phyloP scores from a whole-genome alignment of 2,329 filamentous ascomycete species.

The Clonostachys chloroleuca region DNA sequence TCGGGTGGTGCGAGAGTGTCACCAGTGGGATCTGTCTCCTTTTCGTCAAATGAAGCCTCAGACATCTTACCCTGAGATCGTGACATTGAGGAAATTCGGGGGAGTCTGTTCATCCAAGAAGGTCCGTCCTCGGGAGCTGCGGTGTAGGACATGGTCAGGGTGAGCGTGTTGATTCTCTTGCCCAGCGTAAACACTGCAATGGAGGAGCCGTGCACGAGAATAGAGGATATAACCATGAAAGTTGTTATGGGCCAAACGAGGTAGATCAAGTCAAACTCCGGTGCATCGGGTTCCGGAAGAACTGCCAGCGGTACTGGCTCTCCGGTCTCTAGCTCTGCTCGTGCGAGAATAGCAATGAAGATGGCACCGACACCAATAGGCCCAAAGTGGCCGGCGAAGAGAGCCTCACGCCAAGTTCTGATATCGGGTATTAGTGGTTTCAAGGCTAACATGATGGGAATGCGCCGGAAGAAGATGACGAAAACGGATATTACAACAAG shows the following conservation, averaged over 20 bases:
- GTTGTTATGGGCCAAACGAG: constrained; percentile 95
- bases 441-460: constrained; percentile 86
- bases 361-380: constrained; percentile 97
- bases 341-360: constrained; percentile 87
- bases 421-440: constrained; percentile 95
- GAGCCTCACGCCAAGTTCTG: constrained; percentile 95
- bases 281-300: constrained; percentile 48
- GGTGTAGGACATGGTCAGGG: constrained; percentile 94
- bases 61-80: constrained; percentile 87
- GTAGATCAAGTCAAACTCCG: constrained; percentile 67
- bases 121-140: constrained; percentile 82
- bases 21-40: constrained; percentile 56
- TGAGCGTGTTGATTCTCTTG: constrained; percentile 96
- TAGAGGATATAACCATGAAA: constrained; percentile 91
- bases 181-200: constrained; percentile 96
- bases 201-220: constrained; percentile 95
- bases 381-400: constrained; percentile 96
- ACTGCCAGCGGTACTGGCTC: constrained; percentile 68
- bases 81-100: constrained; percentile 60
- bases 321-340: constrained; percentile 82
- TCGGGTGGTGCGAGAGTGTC: constrained; percentile 70
- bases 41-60: constrained; percentile 66
- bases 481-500: constrained; percentile 91
- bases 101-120: constrained; percentile 92
- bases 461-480: constrained; percentile 91